Evolutionary conservation across 75 land plant species (phyloP).

Genomic region (Gnetum montanum): DNA sequence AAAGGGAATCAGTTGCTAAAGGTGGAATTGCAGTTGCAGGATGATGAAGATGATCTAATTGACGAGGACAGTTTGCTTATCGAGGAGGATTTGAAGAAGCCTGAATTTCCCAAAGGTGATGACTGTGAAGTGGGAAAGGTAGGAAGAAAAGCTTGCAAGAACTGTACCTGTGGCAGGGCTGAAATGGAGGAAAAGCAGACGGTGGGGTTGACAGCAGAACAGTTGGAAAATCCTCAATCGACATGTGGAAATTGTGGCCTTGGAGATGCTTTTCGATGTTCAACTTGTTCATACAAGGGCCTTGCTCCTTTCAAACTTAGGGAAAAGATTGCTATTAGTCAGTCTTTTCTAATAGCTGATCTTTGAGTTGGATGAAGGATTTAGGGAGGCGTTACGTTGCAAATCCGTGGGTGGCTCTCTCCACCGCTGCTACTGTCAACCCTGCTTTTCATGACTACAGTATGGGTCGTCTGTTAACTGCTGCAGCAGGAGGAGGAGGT

Average conservation of each 20-base stretch:
- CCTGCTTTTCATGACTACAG: too few species aligned
- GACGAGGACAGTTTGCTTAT: constrained; percentile 91
- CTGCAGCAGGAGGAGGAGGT: too few species aligned
- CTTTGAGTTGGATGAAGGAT: too few species aligned
- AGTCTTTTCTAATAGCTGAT: constrained; percentile 50
- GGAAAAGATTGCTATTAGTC: constrained; percentile 75
- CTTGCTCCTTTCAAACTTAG: constrained; percentile 90
- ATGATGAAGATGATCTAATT: constrained; percentile 68
- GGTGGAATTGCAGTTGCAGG: constrained; percentile 41
- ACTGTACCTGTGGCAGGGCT: constrained; percentile 95
- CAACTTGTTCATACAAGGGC: constrained; percentile 88
- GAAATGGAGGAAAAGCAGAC: constrained; percentile 76
- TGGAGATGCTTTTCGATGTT: constrained; percentile 97
- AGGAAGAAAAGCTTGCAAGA: constrained; percentile 89
- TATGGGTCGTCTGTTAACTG: too few species aligned
- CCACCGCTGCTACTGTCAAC: too few species aligned
- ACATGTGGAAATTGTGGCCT: constrained; percentile 97
- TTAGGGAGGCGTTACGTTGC: too few species aligned
- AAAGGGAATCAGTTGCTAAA: background rate
- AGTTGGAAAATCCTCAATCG: constrained; percentile 69
- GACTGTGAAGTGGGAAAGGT: constrained; percentile 88
- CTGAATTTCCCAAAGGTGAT: constrained; percentile 54
- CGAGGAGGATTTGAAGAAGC: constrained; percentile 91
- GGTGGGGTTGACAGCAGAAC: constrained; percentile 51
- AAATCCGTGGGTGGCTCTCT: too few species aligned